Base-by-base conservation (phyloP, 2,329 filamentous ascomycete genomes). In the Diaporthe citri region DNA sequence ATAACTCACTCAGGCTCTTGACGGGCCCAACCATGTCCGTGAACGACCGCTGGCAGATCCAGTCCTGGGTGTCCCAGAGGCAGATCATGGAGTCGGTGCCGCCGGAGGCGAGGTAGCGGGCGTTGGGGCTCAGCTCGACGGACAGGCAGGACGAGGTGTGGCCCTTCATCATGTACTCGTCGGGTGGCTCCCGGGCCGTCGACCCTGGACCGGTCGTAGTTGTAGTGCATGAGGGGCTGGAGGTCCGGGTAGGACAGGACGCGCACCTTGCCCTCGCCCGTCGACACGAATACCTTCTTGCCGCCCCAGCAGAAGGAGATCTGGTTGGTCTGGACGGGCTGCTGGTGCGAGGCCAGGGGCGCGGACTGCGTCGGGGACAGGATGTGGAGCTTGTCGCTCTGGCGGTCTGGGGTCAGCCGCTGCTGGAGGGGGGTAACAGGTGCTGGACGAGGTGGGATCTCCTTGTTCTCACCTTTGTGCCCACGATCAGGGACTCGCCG, bases 21-120 rank as follows among this genome's bases (percentile, higher is more conserved):
- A 96, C 91, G 4, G 93, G 91, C 1, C 93, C 93, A 13, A 89
- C 88, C 86, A 94, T 93, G 78, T 90, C 88, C 48, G 91, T 91
- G 56, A 95, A 86, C 1, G 93, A 95, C 76, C 92, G 89, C 79
- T 92, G 89, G 80, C 93, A 95, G 73, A 94, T 90, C 93, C 93
- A 95, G 78, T 94, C 92, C 55, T 88, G 88, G 4, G 94, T 95
- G 79, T 96, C 93, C 92, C 94, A 96, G 4, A 96, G 86, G 7
- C 92, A 88, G 78, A 96, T 93, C 69, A 95, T 89, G 1, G 93
- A 93, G 80, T 96, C 94, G 13, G 92, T 91, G 13, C 93, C 93
- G 41, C 94, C 94, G 0, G 93, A 93, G 0, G 94, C 94, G 59
- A 96, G 86, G 80, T 92, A 93, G 56, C 91, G 88, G 55, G 92